Base-by-base conservation (phyloP, 257 asterid species). In the Jaltomata sinuosa region DNA sequence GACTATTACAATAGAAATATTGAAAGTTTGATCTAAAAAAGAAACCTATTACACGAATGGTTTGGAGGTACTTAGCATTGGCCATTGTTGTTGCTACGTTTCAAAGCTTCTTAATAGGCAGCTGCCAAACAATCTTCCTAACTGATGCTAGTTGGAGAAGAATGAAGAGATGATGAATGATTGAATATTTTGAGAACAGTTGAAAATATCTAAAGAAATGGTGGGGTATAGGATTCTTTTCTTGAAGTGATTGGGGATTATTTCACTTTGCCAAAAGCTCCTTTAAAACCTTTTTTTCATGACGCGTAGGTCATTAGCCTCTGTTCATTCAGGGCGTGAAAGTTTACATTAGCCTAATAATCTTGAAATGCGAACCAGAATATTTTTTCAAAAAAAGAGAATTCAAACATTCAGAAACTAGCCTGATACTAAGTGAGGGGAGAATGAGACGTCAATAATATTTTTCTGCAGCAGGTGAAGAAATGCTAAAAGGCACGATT, bases 31-130 rank as follows among this genome's bases (percentile, higher is more conserved):
- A 49, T 21, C 3, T 8, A 57, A 64, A 11, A 29, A 4, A 32
- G 32, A 50, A 12, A 36, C 0, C 47, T 25, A 2, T 29, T 40
- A 25, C 16, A 45, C 59, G 8, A 74, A 32, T 3, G 47, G 50
- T 68, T 40, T 36, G n/a, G 27, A 55, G 42, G 78, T 54, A 89
- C 97, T n/a, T 92, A 87, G 94, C 98, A 84, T 90, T 95, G n/a
- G 94, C 86, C 98, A 91, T 89, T 45, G 38, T 3, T 3, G 81
- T 74, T 45, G 40, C 22, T 22, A 27, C 22, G 57, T 74, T 45
- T 40, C 34, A 21, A 40, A 45, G 34, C 36, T 74, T 25, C 22
- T 40, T 22, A 15, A 72, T 22, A 11, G 2, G 55, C 6, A 40
- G 3, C 3, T 40, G 22, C 57, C 36, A 11, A 72, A 42, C 80